Percentiles rank a stretch among this genome's conserved stretches.
Evolutionary conservation across 2,329 filamentous ascomycete species (phyloP).

Genomic region (Trichoderma sp.): DNA sequence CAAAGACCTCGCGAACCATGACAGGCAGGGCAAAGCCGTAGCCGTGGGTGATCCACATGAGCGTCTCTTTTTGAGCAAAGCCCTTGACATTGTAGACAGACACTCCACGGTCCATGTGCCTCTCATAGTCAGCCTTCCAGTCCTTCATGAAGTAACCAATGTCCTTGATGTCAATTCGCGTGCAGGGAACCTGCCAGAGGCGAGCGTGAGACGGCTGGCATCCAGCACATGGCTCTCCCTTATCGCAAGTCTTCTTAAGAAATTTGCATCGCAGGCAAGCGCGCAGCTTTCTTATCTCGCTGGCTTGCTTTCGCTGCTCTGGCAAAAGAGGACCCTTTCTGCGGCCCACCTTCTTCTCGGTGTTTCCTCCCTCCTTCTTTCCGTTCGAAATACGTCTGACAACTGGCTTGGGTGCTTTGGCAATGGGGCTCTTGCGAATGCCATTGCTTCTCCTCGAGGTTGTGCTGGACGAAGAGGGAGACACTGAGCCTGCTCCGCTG

Average conservation of each 20-base stretch:
- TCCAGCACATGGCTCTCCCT: slow-evolving; percentile 91
- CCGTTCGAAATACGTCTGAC: slow-evolving; percentile 75
- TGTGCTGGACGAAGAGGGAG: slow-evolving; percentile 57
- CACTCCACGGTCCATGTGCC: slow-evolving; percentile 82
- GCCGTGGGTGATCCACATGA: slow-evolving; percentile 93
- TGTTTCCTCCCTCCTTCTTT: slow-evolving; percentile 73
- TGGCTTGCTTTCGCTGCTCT: slow-evolving; percentile 93
- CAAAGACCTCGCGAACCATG: slow-evolving; percentile 90
- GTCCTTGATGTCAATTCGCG: slow-evolving; percentile 97
- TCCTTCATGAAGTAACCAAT: slow-evolving; percentile 99
- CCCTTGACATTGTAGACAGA: slow-evolving; percentile 96
- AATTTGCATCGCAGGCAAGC: slow-evolving; percentile 97
- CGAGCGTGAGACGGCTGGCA: slow-evolving; percentile 95
- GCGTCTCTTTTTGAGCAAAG: slow-evolving; percentile 64
- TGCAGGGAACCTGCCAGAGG: slow-evolving; percentile 97
- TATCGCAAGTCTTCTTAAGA: slow-evolving; percentile 98
- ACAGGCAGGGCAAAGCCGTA: slow-evolving; percentile 93
- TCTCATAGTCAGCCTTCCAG: slow-evolving; percentile 96
- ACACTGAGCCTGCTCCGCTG: slow-evolving; percentile 61
- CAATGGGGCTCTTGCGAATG: slow-evolving; percentile 73
- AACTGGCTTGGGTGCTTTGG: slow-evolving; percentile 80
- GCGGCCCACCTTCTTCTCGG: slow-evolving; percentile 90
- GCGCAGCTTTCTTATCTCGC: slow-evolving; percentile 92
- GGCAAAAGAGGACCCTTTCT: slow-evolving; percentile 86
- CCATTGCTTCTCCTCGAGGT: slow-evolving; percentile 66